Conservation (phyloP, 1,139 yeast species). For the Candida sanyaensis region DNA sequence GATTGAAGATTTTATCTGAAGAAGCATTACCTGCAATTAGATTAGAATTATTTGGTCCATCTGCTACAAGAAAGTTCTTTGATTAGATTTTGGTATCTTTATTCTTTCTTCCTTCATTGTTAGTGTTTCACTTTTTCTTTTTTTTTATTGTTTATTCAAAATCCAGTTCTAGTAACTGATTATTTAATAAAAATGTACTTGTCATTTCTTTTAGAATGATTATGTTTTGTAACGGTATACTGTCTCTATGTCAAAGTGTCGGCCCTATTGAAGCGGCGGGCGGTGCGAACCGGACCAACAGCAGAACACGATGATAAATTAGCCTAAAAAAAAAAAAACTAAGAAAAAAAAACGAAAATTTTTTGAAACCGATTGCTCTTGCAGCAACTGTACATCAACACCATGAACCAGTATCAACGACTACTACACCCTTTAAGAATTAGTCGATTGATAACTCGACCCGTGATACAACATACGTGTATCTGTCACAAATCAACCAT, state of each 20-base stretch:
- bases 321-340: no score
- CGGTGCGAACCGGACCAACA: neutral
- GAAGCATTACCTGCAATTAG: constrained; percentile 93
- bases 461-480: neutral
- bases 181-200: neutral
- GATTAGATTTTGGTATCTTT: constrained; percentile 45
- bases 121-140: neutral
- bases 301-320: no score
- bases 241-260: neutral
- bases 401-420: neutral
- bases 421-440: neutral
- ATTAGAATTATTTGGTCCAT: constrained; percentile 86
- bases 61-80: constrained; percentile 85
- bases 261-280: neutral
- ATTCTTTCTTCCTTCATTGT: neutral
- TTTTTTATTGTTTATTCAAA: neutral
- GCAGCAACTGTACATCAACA: neutral
- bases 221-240: no score
- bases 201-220: neutral
- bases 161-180: neutral
- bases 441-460: neutral
- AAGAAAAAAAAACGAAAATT: no score
- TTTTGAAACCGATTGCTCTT: no score
- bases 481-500: neutral
- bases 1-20: constrained; percentile 78